Evolutionary conservation across 768 basidiomycete genomes (phyloP), one percentile per base, ranked within the genome.

Genomic region (Termitomyces sp.): DNA sequence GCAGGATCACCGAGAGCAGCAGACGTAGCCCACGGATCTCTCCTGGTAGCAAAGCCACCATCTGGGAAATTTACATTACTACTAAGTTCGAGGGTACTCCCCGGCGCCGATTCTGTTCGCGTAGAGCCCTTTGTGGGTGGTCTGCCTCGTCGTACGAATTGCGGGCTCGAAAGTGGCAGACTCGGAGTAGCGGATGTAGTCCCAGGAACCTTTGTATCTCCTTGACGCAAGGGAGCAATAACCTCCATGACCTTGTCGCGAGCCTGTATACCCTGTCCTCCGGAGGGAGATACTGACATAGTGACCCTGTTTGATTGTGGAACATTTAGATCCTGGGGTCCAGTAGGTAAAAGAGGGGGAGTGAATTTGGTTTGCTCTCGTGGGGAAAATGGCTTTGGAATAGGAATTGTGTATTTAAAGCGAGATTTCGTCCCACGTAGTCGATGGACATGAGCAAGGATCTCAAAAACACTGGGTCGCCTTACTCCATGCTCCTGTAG

Each of bases 401-500:
- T 64, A 44, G 81, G 81, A 45, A 85, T 75, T 37, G 69, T 75
- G 65, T 97, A 97, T 39, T 83, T 75, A 65, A 88, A 89, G 39
- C 82, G 81, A 7, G 94, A 91, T 68, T 85, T 89, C 1, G 93
- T 93, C 12, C 94, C 93, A 22, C 95, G 87, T 64, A 97, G 81
- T 31, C 80, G 79, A 73, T 98, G 97, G 1, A 95, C 91, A 58
- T 83, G 82, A 47, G 80, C 75, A 45, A 98, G 85, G 15, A 96
- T 73, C 64, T 97, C 92, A 65, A 95, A 98, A 16, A 92, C 88
- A 15, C 84, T 82, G 10, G 96, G 97, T 16, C 97, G 81, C 62
- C 91, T 87, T 3, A 83, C 69, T 2, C 95, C 93, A 61, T 94
- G 88, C 67, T 98, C 97, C 51, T 88, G 86, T 26, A 99, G 82